Evolutionary conservation across 257 asterid genomes (phyloP).

Genomic region (Przewalskia tangutica): DNA sequence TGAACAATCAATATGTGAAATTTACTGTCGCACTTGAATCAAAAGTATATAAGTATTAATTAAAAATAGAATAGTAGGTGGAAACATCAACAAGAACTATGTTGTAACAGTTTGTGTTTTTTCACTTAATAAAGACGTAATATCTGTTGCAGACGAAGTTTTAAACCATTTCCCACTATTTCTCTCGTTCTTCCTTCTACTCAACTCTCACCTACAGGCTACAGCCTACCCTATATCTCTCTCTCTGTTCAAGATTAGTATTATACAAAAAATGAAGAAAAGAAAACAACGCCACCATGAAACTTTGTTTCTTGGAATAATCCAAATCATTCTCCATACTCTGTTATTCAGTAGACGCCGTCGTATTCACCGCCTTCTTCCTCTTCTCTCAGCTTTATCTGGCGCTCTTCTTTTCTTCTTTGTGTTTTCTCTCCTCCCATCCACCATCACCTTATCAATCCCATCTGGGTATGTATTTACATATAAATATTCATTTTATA

Average conservation of each 20-base stretch:
- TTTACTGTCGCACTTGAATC: neutral
- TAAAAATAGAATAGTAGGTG: neutral
- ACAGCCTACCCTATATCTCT: neutral
- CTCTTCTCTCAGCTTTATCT: constrained; percentile 31
- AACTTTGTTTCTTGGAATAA: constrained; percentile 12
- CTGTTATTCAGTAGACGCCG: constrained; percentile 37
- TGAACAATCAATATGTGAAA: neutral
- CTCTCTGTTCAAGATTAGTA: neutral
- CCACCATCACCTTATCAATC: constrained; percentile 12
- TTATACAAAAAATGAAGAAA: constrained; percentile 24
- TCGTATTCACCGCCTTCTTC: constrained; percentile 27
- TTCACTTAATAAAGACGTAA: neutral
- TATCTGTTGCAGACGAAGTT: neutral
- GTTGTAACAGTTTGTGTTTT: neutral
- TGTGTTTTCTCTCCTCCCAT: constrained; percentile 38
- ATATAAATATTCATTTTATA: neutral
- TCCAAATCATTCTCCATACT: constrained; percentile 31
- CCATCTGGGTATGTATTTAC: constrained; percentile 11
- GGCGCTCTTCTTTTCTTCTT: constrained; percentile 32
- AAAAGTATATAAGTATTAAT: no score
- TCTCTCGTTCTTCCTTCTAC: neutral
- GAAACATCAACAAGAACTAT: neutral
- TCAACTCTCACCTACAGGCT: neutral
- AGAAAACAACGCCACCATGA: constrained; percentile 16
- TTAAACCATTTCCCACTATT: neutral